Evolutionary conservation across 2,329 filamentous ascomycete species (phyloP).

Genomic region (Ophiostoma montium): DNA sequence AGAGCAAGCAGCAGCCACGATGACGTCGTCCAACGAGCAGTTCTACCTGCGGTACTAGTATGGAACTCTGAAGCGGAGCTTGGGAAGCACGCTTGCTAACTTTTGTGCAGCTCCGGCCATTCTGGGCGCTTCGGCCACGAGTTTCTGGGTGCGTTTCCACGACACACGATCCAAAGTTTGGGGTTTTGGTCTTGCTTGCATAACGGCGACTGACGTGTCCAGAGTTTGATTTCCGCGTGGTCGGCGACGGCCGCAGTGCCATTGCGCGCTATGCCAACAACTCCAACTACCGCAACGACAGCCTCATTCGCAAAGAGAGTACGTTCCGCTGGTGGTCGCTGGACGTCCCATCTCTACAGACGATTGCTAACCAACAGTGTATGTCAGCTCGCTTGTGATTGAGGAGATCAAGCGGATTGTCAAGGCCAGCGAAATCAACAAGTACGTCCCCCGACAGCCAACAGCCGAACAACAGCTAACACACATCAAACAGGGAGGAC

Average conservation of each 20-base stretch:
- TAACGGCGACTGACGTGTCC: background rate
- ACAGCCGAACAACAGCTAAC: background rate
- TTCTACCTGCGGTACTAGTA: constrained; percentile 99
- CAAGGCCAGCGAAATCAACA: constrained; percentile 92
- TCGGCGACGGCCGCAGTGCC: constrained; percentile 85
- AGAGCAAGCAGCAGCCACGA: constrained; percentile 7
- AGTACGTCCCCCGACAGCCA: constrained; percentile 39
- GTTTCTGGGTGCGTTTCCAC: constrained; percentile 96
- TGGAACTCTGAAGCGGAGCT: no score
- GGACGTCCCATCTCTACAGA: background rate
- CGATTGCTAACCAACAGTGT: constrained; percentile 49
- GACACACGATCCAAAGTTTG: constrained; percentile 18
- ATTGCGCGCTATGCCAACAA: constrained; percentile 97
- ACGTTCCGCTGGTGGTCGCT: constrained; percentile 22
- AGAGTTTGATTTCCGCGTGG: constrained; percentile 94
- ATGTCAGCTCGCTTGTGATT: constrained; percentile 78
- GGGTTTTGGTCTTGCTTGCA: background rate
- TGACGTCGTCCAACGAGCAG: constrained; percentile 58
- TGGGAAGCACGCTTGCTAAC: background rate
- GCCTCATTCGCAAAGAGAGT: constrained; percentile 99
- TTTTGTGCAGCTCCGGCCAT: constrained; percentile 65
- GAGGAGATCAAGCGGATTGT: constrained; percentile 95
- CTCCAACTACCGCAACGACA: constrained; percentile 98
- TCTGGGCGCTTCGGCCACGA: constrained; percentile 96
- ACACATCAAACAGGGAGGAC: constrained; percentile 56